A percentile compares a stretch with the other conserved stretches of the same genome.
Conservation (phyloP, 768 basidiomycete genomes). For the Rubroboletus pulcherrimus region DNA sequence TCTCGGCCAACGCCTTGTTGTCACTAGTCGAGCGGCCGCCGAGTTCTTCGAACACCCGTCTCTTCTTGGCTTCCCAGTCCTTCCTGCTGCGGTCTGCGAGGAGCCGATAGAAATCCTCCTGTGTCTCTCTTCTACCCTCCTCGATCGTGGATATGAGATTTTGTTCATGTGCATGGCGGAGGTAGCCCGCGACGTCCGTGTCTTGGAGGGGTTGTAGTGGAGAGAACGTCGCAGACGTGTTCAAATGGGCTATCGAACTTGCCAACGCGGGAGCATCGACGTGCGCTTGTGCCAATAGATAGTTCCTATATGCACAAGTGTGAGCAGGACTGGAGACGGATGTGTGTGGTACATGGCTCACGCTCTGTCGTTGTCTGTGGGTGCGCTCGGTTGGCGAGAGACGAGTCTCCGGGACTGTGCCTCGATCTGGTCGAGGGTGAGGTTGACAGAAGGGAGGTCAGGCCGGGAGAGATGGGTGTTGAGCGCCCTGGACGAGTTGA, state of each 20-base stretch:
- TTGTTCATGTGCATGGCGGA: slow-evolving; percentile 93
- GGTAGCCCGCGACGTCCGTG: slow-evolving; percentile 89
- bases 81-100: slow-evolving; percentile 69
- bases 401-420: slow-evolving; percentile 84
- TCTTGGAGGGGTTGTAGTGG: slow-evolving; percentile 92
- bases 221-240: slow-evolving; percentile 78
- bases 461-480: slow-evolving; percentile 74
- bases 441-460: slow-evolving; percentile 83
- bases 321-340: slow-evolving; percentile 7
- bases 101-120: slow-evolving; percentile 78
- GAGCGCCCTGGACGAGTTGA: slow-evolving; percentile 67
- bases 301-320: slow-evolving; percentile 52
- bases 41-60: slow-evolving; percentile 84
- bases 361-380: slow-evolving; percentile 72
- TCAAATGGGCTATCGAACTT: slow-evolving; percentile 77
- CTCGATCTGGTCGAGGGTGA: slow-evolving; percentile 94
- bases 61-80: slow-evolving; percentile 91
- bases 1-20: slow-evolving; percentile 50
- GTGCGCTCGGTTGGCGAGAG: slow-evolving; percentile 59
- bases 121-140: slow-evolving; percentile 80
- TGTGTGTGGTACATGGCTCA: slow-evolving; percentile 35
- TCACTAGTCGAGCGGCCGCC: slow-evolving; percentile 63
- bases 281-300: slow-evolving; percentile 89
- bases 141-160: slow-evolving; percentile 93
- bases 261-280: slow-evolving; percentile 90